Conservation (phyloP, 2,329 filamentous ascomycete genomes). For the Trichoderma atrobrunneum region DNA sequence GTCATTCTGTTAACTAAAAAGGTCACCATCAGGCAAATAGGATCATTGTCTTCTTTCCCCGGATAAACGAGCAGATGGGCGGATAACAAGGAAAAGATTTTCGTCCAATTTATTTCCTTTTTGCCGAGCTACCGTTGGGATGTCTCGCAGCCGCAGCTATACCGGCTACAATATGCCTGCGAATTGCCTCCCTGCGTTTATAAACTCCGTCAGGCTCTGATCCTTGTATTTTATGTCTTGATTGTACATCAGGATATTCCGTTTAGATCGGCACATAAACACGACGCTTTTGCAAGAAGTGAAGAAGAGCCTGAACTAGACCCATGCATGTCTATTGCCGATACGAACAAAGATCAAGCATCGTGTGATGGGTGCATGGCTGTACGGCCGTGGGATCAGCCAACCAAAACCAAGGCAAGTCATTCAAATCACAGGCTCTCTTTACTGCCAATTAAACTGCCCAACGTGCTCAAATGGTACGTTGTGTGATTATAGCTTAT, state of each 20-base stretch:
- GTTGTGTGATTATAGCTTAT: background rate
- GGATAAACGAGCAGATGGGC: background rate
- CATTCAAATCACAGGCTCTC: background rate
- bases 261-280: background rate
- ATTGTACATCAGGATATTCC: background rate
- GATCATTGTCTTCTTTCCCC: conserved; percentile 7
- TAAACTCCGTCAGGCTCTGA: background rate
- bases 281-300: background rate
- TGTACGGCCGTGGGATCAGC: background rate
- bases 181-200: background rate
- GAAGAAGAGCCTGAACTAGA: background rate
- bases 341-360: conserved; percentile 7
- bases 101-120: background rate
- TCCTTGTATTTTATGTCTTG: background rate
- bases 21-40: conserved; percentile 14
- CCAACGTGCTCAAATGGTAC: background rate
- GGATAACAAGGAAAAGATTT: background rate
- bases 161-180: background rate
- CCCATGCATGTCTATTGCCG: background rate
- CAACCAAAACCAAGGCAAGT: background rate
- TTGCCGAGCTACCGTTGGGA: background rate
- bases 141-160: background rate
- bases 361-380: background rate
- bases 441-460: background rate
- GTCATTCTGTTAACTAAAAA: background rate